Conservation (phyloP, 192 early-diverging fungal genomes). For the Jimgerdemannia flammicorona region DNA sequence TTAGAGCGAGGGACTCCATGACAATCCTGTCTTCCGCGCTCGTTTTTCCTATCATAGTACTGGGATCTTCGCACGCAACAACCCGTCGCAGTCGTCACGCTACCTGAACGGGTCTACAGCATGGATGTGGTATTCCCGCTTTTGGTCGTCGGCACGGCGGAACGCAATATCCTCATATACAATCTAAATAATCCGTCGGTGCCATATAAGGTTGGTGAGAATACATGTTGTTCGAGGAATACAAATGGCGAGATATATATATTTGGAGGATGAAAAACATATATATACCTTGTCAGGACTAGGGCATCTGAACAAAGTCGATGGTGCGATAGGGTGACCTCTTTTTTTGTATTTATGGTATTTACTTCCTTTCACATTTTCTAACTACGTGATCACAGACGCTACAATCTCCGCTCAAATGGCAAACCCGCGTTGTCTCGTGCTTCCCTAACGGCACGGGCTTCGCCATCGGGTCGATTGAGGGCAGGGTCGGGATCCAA, state of each 20-base stretch:
- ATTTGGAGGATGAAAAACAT: no score
- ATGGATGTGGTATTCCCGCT: constrained; percentile 82
- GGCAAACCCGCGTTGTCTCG: constrained; percentile 78
- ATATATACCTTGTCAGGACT: no score
- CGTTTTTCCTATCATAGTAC: constrained; percentile 39
- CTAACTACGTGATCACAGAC: background rate
- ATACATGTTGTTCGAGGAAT: no score
- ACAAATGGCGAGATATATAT: no score
- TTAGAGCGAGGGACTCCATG: no score
- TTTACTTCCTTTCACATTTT: constrained; percentile 1
- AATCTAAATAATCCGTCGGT: constrained; percentile 74
- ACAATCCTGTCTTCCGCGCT: no score
- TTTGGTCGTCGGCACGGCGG: constrained; percentile 91
- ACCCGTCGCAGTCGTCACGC: constrained; percentile 66
- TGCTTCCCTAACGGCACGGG: constrained; percentile 79
- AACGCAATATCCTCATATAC: constrained; percentile 78
- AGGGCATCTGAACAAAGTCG: no score
- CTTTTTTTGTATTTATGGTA: background rate
- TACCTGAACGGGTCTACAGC: constrained; percentile 87
- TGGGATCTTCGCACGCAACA: constrained; percentile 85
- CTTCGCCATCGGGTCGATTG: constrained; percentile 90
- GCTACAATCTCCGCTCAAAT: constrained; percentile 68
- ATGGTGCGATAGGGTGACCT: background rate
- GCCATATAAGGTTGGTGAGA: constrained; percentile 58
- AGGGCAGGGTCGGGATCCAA: constrained; percentile 92